Evolutionary conservation across 495 filamentous ascomycete genomes (phyloP).

Genomic region (Platismatia glauca): DNA sequence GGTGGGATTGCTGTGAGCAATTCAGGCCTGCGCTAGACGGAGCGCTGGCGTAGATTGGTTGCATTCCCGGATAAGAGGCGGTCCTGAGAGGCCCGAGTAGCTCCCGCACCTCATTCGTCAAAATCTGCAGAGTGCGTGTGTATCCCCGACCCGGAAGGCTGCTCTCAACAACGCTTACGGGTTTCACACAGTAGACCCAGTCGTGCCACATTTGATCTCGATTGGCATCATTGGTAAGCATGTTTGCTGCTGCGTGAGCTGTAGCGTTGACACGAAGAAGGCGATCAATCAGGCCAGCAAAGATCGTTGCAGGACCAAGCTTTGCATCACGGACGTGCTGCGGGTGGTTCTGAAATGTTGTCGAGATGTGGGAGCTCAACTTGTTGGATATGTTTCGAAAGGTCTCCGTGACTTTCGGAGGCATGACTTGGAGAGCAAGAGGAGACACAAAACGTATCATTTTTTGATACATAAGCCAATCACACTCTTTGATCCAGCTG

Average conservation of each 20-base stretch:
- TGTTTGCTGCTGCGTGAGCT: conserved; percentile 73
- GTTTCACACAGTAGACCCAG: conserved; percentile 72
- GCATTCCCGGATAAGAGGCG: conserved; percentile 45
- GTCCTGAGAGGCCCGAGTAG: conserved; percentile 57
- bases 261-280: conserved; percentile 84
- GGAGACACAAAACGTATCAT: conserved; percentile 86
- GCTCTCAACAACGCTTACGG: conserved; percentile 55
- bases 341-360: conserved; percentile 72
- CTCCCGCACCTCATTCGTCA: conserved; percentile 64
- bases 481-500: conserved; percentile 89
- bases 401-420: conserved; percentile 70
- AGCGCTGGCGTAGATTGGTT: conserved; percentile 46
- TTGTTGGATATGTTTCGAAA: conserved; percentile 75
- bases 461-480: conserved; percentile 90
- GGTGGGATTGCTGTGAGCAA: conserved; percentile 26
- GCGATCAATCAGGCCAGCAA: conserved; percentile 73
- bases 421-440: conserved; percentile 80
- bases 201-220: conserved; percentile 89
- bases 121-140: conserved; percentile 39
- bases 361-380: conserved; percentile 65
- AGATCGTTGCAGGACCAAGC: conserved; percentile 78
- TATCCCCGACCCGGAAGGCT: conserved; percentile 35
- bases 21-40: conserved; percentile 34
- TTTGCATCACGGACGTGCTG: conserved; percentile 76
- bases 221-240: conserved; percentile 62